phyloP scores from a whole-genome alignment of 257 asterid genomes.

The Scutellaria baicalensis region DNA sequence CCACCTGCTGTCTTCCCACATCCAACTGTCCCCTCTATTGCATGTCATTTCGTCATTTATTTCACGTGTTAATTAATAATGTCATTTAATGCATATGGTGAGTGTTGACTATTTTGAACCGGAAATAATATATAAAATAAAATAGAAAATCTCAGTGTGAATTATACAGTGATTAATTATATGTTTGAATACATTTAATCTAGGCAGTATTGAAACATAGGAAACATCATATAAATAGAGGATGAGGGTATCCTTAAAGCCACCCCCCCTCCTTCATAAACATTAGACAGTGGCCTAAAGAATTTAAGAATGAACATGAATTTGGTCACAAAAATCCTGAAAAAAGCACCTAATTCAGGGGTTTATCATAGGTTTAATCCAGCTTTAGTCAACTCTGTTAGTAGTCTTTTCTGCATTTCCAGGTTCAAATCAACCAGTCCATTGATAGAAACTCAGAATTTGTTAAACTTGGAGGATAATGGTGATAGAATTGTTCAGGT shows the following conservation, averaged over 20 bases:
- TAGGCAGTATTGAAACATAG: neutral
- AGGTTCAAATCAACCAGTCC: constrained; percentile 14
- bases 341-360: neutral
- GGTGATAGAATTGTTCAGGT: constrained; percentile 14
- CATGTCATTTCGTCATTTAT: neutral
- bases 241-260: no score
- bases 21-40: neutral
- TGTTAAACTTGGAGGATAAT: neutral
- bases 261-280: neutral
- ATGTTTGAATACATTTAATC: no score
- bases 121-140: no score
- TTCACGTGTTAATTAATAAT: neutral
- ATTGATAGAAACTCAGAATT: neutral
- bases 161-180: no score
- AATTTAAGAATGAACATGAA: neutral
- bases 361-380: neutral
- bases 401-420: constrained; percentile 1
- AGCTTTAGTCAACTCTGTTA: neutral
- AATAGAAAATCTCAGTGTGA: no score
- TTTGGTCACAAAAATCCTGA: neutral
- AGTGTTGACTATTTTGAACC: neutral
- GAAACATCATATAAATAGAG: neutral
- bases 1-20: neutral
- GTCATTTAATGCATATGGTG: neutral
- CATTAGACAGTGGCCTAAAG: neutral